phyloP scores from a whole-genome alignment of 1,284 basidiomycete species.

The Athelia sp. region DNA sequence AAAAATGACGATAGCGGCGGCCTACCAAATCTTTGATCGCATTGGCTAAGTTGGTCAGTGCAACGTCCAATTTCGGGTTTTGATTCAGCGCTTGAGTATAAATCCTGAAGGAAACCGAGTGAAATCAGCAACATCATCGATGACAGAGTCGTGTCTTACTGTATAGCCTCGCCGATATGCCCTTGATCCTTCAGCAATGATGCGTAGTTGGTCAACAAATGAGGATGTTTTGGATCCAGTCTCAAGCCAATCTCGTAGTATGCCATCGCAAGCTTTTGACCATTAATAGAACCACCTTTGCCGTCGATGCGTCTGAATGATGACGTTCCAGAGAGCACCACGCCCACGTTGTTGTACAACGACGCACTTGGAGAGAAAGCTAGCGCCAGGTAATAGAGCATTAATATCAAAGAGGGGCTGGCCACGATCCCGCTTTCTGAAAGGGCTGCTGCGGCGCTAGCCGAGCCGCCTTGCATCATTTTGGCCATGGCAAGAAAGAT shows the following conservation, averaged over 20 bases:
- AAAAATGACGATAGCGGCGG: neutral
- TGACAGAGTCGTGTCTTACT: slow-evolving; percentile 23
- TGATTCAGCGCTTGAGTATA: slow-evolving; percentile 37
- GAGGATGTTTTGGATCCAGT: slow-evolving; percentile 51
- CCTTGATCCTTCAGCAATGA: slow-evolving; percentile 59
- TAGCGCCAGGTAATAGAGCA: slow-evolving; percentile 55
- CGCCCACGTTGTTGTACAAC: slow-evolving; percentile 59
- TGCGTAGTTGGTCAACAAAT: slow-evolving; percentile 57
- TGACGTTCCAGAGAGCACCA: slow-evolving; percentile 46
- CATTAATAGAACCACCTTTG: slow-evolving; percentile 21
- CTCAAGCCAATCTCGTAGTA: slow-evolving; percentile 53
- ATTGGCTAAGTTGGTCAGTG: slow-evolving; percentile 57
- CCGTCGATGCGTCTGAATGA: slow-evolving; percentile 23
- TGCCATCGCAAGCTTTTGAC: slow-evolving; percentile 40
- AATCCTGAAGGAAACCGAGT: slow-evolving; percentile 8
- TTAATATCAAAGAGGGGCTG: slow-evolving; percentile 40
- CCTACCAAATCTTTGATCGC: slow-evolving; percentile 47
- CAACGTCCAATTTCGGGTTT: slow-evolving; percentile 57
- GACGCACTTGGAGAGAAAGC: slow-evolving; percentile 49
- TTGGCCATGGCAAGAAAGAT: slow-evolving; percentile 58
- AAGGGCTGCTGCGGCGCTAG: slow-evolving; percentile 12
- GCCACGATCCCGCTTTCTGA: slow-evolving; percentile 32
- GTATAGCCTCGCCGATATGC: slow-evolving; percentile 43
- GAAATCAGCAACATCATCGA: no score
- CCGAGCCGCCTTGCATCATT: slow-evolving; percentile 38